These are phyloP conservation scores for Leccinum rimulosum DNA, from an alignment of 768 basidiomycete genomes.

Conservation along the genomic window DNA sequence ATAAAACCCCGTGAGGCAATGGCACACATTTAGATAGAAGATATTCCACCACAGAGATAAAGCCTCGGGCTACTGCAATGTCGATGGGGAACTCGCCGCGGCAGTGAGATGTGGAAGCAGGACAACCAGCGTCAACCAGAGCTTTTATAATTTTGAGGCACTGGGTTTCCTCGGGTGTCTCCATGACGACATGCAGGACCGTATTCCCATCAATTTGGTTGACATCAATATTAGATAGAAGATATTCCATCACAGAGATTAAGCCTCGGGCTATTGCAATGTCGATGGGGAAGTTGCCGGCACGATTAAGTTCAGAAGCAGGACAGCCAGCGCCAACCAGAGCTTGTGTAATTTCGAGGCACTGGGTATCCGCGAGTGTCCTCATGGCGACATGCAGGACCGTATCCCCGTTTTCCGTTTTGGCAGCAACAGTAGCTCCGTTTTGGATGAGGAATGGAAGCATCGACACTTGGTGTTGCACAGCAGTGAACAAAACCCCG, in stretches of 20 bases:
- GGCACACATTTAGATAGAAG: neutral
- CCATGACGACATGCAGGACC: neutral
- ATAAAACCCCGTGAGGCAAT: no score
- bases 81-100: neutral
- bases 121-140: neutral
- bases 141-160: neutral
- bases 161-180: neutral
- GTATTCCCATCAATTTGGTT: no score
- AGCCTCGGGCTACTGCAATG: neutral
- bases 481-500: neutral
- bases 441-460: neutral
- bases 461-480: no score
- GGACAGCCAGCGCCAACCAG: neutral
- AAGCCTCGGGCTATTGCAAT: neutral
- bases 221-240: neutral
- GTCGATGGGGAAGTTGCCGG: neutral
- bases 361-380: neutral
- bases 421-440: neutral
- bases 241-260: neutral
- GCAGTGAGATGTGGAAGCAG: neutral
- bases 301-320: neutral
- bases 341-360: neutral
- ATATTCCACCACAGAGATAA: neutral
- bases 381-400: neutral
- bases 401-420: neutral